phyloP scores from a whole-genome alignment of 495 filamentous ascomycete species.

The Lasiosphaeriaceae sp. region DNA sequence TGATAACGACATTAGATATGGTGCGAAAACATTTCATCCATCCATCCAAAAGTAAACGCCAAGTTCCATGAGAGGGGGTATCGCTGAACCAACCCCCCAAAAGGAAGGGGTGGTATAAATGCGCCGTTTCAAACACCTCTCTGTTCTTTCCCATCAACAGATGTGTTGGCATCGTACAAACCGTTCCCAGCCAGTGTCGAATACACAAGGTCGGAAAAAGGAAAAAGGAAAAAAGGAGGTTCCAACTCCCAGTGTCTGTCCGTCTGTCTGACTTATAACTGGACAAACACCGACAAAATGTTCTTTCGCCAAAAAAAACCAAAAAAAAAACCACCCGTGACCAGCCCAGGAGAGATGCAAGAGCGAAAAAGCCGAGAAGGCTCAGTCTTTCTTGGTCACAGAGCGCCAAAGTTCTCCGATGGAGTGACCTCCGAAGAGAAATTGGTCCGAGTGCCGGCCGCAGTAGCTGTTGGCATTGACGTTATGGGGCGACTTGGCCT shows the following conservation, averaged over 20 bases:
- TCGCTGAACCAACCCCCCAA: no score
- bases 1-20: no score
- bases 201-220: no score
- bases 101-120: no score
- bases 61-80: no score
- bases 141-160: not conserved
- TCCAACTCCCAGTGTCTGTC: not conserved
- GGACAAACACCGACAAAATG: no score
- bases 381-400: constrained; percentile 20
- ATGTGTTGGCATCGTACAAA: not conserved
- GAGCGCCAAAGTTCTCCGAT: constrained; percentile 25
- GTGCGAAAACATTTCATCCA: no score
- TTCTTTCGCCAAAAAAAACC: not conserved
- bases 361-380: not conserved
- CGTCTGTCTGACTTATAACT: no score
- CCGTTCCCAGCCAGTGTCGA: not conserved
- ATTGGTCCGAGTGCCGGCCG: constrained; percentile 32
- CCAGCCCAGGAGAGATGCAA: not conserved
- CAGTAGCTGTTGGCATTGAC: constrained; percentile 36
- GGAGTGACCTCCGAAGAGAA: constrained; percentile 25
- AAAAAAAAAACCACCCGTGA: not conserved
- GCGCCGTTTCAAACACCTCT: not conserved
- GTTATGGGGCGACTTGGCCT: constrained; percentile 10
- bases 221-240: not conserved
- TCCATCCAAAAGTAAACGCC: no score